Base-by-base conservation (phyloP, 257 asterid genomes). In the Plantago elongata region DNA sequence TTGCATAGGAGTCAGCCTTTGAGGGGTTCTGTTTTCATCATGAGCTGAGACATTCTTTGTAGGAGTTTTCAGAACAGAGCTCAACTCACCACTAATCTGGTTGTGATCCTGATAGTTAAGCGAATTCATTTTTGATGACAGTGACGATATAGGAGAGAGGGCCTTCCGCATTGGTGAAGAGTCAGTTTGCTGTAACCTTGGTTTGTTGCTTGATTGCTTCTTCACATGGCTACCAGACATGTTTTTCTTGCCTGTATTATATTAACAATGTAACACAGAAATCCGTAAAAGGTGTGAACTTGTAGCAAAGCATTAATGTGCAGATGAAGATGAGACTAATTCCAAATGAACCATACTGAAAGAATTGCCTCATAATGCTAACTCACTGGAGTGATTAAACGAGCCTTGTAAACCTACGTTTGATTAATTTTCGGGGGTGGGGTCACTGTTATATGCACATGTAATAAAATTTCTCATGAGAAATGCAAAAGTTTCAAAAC, bases 71-170 rank as follows among this genome's bases (percentile, higher is more conserved):
- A 29, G 49, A 11, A 63, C 61, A 13, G 30, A 29, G 34, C 48
- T 63, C 22, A 38, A 54, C 57, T 62, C 87, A 14, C 17, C 71
- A 45, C 22, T 74, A 37, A 46, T 70, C 38, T 42, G 29, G 15
- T 63, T 78, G 60, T 68, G 73, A 40, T 71, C 83, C 69, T 72
- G 78, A 22, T 71, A 62, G 69, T 75, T 76, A 61, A 42, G 58
- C 17, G 84, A 72, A 73, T 74, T 66, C 38, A 72, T 74, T 37
- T 77, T 80, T 74, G 80, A 75, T 46, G 79, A 78, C 14, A 72
- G 5, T 0, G 79, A 78, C 9, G 95, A 83, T 49, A 92, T 13
- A 47, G 95, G 96, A 38, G 95, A 92, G 62, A 89, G 85, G 27
- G 95, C 83, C 82, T 75, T 88, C 73, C 94, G 61, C 50, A 56